A percentile compares a stretch with the other conserved stretches of the same genome.
Conservation (phyloP, 805 yeast genomes). For the Metschnikowia chrysomelidarum region DNA sequence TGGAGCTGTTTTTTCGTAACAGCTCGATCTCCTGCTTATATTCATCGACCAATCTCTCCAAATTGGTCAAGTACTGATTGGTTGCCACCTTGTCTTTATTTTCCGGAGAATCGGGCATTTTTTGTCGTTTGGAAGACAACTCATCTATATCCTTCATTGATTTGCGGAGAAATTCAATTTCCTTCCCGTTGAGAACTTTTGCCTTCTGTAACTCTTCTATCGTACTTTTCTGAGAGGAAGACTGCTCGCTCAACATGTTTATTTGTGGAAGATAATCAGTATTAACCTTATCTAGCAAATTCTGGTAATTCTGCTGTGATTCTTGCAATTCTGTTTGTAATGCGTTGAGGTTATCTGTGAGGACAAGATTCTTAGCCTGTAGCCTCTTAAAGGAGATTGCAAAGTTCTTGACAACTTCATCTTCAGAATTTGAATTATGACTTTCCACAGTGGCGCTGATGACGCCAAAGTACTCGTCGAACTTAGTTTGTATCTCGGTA, state of each 20-base stretch:
- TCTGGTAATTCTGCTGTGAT: conserved; percentile 9
- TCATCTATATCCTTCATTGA: conserved; percentile 52
- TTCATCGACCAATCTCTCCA: conserved; percentile 51
- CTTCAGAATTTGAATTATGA: conserved; percentile 8
- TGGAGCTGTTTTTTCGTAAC: conserved; percentile 32
- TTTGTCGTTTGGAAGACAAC: conserved; percentile 10
- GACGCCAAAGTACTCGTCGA: conserved; percentile 45
- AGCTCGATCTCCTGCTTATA: conserved; percentile 52
- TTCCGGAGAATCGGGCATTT: conserved; percentile 12
- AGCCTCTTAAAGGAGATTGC: conserved; percentile 37
- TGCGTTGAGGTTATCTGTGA: conserved; percentile 36
- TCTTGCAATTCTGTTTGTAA: conserved; percentile 21
- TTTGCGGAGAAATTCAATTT: conserved; percentile 54
- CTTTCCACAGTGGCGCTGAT: conserved; percentile 33
- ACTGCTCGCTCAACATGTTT: conserved; percentile 13
- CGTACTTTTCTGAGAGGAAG: conserved; percentile 16
- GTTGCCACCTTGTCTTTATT: conserved; percentile 27
- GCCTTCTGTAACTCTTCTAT: conserved; percentile 49
- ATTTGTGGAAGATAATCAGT: conserved; percentile 17
- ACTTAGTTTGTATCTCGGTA: conserved; percentile 45
- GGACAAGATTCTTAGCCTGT: conserved; percentile 30
- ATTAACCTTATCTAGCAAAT: conserved; percentile 6
- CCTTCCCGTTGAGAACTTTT: conserved; percentile 51
- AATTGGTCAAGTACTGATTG: conserved; percentile 36
- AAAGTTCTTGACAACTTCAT: conserved; percentile 17